Evolutionary conservation across 345 rosid genomes (phyloP).

Genomic region (Eucalyptus sp.): DNA sequence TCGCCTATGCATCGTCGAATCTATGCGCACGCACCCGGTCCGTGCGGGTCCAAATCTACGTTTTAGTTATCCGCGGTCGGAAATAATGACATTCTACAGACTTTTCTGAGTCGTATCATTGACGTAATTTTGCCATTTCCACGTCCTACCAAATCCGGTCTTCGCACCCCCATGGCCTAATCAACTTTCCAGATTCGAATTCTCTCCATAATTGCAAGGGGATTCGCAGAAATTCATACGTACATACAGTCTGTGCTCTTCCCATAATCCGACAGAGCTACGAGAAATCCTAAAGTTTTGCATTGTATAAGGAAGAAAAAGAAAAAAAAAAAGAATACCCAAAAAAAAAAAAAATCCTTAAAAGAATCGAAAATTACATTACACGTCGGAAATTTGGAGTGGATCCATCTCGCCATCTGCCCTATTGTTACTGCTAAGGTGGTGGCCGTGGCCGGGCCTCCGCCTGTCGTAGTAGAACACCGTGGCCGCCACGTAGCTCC

Average conservation of each 20-base stretch:
- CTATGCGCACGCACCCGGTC: not conserved
- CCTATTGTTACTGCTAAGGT: not conserved
- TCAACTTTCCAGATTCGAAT: not conserved
- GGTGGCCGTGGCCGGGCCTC: not conserved
- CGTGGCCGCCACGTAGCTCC: conserved; percentile 47
- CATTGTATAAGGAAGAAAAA: not conserved
- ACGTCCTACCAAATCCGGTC: not conserved
- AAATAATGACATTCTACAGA: not conserved
- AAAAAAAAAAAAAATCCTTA: not conserved
- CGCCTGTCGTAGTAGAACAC: conserved; percentile 40
- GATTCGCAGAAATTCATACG: not conserved
- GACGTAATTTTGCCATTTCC: not conserved
- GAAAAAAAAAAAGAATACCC: not conserved
- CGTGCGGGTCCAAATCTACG: not conserved
- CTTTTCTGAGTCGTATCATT: not conserved
- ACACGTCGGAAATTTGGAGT: not conserved
- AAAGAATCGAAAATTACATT: not conserved
- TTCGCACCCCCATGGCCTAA: not conserved
- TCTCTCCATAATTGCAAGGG: not conserved
- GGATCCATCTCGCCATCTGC: not conserved
- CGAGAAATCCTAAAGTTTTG: not conserved
- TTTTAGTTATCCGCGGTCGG: no score
- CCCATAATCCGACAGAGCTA: not conserved
- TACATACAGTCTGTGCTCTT: not conserved
- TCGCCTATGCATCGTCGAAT: not conserved